Percentiles rank a stretch among this genome's conserved stretches.
Conservation (phyloP, 23 red algal species). For the Gracilaria gracilis region DNA sequence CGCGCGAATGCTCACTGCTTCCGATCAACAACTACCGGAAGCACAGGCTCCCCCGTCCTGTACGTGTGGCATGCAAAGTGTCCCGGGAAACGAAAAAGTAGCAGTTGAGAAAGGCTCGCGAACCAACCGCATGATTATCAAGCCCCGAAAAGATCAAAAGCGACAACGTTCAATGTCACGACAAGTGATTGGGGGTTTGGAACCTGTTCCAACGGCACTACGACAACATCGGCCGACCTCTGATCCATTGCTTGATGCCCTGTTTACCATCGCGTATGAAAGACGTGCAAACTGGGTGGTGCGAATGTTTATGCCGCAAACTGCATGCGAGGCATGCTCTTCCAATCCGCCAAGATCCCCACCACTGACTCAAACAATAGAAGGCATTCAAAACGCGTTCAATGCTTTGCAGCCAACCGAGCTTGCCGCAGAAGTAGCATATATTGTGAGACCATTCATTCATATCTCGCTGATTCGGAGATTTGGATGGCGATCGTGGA, state of each 20-base stretch:
- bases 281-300: conserved; percentile 63
- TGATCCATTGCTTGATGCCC: conserved; percentile 56
- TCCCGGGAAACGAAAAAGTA: conserved; percentile 42
- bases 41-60: conserved; percentile 30
- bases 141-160: conserved; percentile 28
- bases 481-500: conserved; percentile 73
- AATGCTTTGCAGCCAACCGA: conserved; percentile 20
- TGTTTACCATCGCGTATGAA: conserved; percentile 62
- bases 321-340: conserved; percentile 46
- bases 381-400: conserved; percentile 29
- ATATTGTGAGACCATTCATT: conserved; percentile 49
- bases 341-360: background rate
- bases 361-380: conserved; percentile 19
- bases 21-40: conserved; percentile 41
- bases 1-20: conserved; percentile 29
- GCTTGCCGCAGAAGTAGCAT: conserved; percentile 62
- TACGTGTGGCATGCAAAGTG: conserved; percentile 63
- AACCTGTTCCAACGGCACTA: conserved; percentile 15
- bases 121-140: conserved; percentile 37
- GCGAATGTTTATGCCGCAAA: conserved; percentile 54
- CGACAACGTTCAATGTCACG: conserved; percentile 9
- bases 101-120: conserved; percentile 43
- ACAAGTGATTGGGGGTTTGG: conserved; percentile 20
- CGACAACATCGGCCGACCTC: conserved; percentile 18
- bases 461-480: conserved; percentile 57